These are phyloP conservation scores for Saturnispora quitensis DNA, from an alignment of 805 yeast species.

Conservation along the genomic window DNA sequence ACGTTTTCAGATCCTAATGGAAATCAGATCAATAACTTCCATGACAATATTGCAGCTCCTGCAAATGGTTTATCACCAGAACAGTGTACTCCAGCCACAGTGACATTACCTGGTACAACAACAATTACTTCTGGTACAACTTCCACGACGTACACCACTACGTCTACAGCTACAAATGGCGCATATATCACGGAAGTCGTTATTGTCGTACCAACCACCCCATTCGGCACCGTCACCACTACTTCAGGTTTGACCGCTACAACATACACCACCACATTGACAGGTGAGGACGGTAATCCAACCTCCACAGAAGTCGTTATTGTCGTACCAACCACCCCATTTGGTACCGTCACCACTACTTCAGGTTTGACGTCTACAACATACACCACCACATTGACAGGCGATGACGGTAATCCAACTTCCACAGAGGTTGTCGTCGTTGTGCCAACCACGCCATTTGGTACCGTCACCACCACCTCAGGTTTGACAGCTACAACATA, in stretches of 20 bases:
- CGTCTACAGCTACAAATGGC: neutral
- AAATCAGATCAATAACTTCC: neutral
- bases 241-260: neutral
- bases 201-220: neutral
- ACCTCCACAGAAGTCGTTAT: neutral
- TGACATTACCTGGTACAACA: neutral
- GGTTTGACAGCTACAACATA: neutral
- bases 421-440: neutral
- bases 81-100: neutral
- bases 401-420: neutral
- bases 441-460: neutral
- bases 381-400: neutral
- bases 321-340: neutral
- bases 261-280: neutral
- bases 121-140: neutral
- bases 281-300: neutral
- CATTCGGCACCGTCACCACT: neutral
- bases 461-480: neutral
- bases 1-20: slow-evolving; percentile 11
- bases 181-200: neutral
- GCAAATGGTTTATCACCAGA: neutral
- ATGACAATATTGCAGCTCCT: neutral
- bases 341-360: neutral
- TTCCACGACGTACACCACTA: neutral
- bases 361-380: neutral